Evolutionary conservation across 768 basidiomycete genomes (phyloP), one percentile per base, ranked within the genome.

Genomic region (Russula olivacea): DNA sequence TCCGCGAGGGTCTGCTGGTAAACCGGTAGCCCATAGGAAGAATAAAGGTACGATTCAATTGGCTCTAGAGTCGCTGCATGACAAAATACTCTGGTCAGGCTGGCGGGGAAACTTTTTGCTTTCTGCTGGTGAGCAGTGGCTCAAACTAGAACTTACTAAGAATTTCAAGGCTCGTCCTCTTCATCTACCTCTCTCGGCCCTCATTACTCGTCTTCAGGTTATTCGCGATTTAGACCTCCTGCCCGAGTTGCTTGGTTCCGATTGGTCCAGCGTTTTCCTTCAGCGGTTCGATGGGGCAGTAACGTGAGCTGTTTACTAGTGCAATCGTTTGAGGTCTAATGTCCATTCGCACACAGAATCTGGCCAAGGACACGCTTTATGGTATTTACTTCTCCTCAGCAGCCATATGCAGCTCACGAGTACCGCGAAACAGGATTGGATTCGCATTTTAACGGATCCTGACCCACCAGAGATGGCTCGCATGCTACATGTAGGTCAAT

Each of bases 221-320:
- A 99, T 99, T 62, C 88, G 97, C 47, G 97, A 98, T 72, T 81
- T 99, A 1, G 97, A 99, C 71, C 82, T 99, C 23, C 79, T 98
- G 59, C 97, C 97, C n/a, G 88, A 93, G 62, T 69, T 98, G 3
- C 78, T 96, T 6, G 95, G 95, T 2, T 93, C 86, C 71, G 96
- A 99, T 72, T 98, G 96, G 96, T 93, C 91, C 0, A 89, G 89
- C 66, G 93, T 98, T 12, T 99, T 98, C 72, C 76, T 98, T 55
- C 97, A 98, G 73, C 83, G 92, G 55, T 98, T 97, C 71, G 93
- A 93, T 68, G 91, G 91, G 4, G 79, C 83, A 28, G 86, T 93
- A 53, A 93, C 91, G 91, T 92, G 79, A 70, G 88, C 78, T 19
- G 2, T 41, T 25, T 57, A 19, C 17, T 45, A 1, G 56, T 15